Base-by-base conservation (phyloP, 2,329 filamentous ascomycete genomes). In the Fusarium denticulatum region DNA sequence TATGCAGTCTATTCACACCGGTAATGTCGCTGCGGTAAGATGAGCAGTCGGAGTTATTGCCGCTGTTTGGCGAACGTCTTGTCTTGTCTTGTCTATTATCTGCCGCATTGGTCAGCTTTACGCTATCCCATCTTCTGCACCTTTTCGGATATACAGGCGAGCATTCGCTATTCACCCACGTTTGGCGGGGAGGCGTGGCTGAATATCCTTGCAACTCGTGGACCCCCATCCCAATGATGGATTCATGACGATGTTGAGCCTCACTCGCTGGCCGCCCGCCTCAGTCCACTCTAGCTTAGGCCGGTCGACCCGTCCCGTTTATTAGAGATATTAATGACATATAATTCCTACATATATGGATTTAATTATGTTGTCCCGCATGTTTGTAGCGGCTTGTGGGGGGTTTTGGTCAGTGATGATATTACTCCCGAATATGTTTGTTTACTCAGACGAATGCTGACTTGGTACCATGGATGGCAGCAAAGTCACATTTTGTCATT, bases 211-310 rank as follows among this genome's bases (percentile, higher is more conserved):
- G 57, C 32, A 64, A 39, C 45, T 63, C 59, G 59, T 70, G 69
- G 60, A 47, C 63, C 50, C 64, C 55, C 61, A 61, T 67, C 43
- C 39, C 39, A 53, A 66, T 60, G 43, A 57, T 61, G 67, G 50
- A 68, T 64, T 60, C 64, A 74, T 64, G 57, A 72, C 55, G 72
- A 71, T 68, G 47, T 46, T 75, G 69, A 72, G 55, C 56, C 62
- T 65, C 66, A 40, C 24, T 40, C 50, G 74, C 65, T 73, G 61
- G 69, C 69, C 72, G 62, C 39, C 45, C 28, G 64, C 66, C 58
- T 36, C 22, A 37, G 55, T 49, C 77, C 64, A 60, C 50, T 47
- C 60, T 65, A 68, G 50, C 49, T 34, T 58, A 39, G 34, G 46
- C 57, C 37, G 53, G 56, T 42, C 63, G 50, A 30, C 60, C 60